Percentiles rank a stretch among this genome's conserved stretches.
phyloP scores from a whole-genome alignment of 2,329 filamentous ascomycete species.

The Ilyonectria robusta region DNA sequence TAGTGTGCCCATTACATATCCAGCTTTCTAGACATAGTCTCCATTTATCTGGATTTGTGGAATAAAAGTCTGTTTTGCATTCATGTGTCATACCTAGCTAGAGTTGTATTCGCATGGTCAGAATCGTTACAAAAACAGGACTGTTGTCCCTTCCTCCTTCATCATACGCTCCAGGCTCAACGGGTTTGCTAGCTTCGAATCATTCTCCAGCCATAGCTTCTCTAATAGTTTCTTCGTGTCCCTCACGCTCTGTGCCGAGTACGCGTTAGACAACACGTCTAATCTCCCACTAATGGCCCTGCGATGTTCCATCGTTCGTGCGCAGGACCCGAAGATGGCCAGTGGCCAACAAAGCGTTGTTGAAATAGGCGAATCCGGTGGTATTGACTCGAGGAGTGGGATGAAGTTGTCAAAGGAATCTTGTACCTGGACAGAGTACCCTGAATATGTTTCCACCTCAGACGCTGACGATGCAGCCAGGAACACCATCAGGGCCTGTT shows the following conservation, averaged over 20 bases:
- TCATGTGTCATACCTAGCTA: too few species aligned
- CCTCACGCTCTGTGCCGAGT: slow-evolving; percentile 15
- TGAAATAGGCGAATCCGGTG: slow-evolving; percentile 14
- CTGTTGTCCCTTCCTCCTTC: slow-evolving; percentile 9
- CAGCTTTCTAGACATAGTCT: too few species aligned
- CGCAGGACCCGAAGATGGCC: slow-evolving; percentile 18
- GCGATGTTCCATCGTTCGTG: slow-evolving; percentile 2
- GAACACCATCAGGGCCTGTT: slow-evolving; percentile 16
- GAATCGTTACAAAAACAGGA: neutral
- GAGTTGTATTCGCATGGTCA: too few species aligned
- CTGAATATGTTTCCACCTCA: neutral
- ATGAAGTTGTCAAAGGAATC: slow-evolving; percentile 12
- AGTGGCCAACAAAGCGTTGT: slow-evolving; percentile 18
- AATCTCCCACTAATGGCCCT: neutral
- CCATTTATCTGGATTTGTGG: too few species aligned
- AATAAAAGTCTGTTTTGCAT: too few species aligned
- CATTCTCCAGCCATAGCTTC: slow-evolving; percentile 10
- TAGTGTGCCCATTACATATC: too few species aligned
- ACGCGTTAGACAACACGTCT: neutral
- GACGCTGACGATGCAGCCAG: neutral
- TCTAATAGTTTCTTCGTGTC: slow-evolving; percentile 3
- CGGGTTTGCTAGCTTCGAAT: neutral
- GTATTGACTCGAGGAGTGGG: slow-evolving; percentile 10
- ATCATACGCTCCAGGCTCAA: slow-evolving; percentile 7
- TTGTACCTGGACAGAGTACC: neutral